phyloP scores from a whole-genome alignment of 441 rosid species.

The Pelargonium cotyledonis region DNA sequence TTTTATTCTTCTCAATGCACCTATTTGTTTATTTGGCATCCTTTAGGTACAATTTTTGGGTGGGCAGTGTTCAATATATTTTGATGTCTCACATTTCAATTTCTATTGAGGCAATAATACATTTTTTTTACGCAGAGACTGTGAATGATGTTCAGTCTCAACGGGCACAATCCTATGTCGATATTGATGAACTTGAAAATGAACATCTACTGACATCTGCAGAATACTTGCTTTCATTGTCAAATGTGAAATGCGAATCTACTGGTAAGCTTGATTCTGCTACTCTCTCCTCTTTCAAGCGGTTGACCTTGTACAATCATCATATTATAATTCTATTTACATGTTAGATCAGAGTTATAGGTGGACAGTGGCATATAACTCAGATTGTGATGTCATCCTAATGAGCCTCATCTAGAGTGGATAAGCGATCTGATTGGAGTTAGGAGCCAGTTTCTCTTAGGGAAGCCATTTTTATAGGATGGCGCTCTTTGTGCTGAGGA shows the following conservation, averaged over 20 bases:
- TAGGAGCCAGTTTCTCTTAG: neutral
- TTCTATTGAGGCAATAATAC: slow-evolving; percentile 13
- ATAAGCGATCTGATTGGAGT: neutral
- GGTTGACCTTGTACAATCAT: neutral
- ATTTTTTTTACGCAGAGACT: slow-evolving; percentile 30
- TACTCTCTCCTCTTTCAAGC: neutral
- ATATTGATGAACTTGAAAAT: slow-evolving; percentile 61
- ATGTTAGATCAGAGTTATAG: neutral
- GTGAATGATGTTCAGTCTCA: slow-evolving; percentile 39
- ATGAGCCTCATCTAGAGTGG: neutral
- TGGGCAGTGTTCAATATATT: neutral
- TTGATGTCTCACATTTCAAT: neutral
- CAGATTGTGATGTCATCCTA: neutral
- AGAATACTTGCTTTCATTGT: slow-evolving; percentile 68
- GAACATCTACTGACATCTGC: slow-evolving; percentile 83
- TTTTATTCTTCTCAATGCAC: slow-evolving; percentile 5
- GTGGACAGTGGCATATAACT: slow-evolving; percentile 1
- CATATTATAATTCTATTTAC: neutral
- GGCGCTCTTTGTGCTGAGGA: neutral
- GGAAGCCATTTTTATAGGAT: neutral
- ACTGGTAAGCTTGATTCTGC: slow-evolving; percentile 40
- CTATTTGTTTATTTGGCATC: neutral
- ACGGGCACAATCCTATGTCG: slow-evolving; percentile 44
- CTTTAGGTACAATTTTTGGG: slow-evolving; percentile 6
- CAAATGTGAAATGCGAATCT: slow-evolving; percentile 59